Percentiles rank a stretch among this genome's conserved stretches.
These are phyloP conservation scores for Zostera marina DNA, from an alignment of 116 monocot species.

Conservation along the genomic window DNA sequence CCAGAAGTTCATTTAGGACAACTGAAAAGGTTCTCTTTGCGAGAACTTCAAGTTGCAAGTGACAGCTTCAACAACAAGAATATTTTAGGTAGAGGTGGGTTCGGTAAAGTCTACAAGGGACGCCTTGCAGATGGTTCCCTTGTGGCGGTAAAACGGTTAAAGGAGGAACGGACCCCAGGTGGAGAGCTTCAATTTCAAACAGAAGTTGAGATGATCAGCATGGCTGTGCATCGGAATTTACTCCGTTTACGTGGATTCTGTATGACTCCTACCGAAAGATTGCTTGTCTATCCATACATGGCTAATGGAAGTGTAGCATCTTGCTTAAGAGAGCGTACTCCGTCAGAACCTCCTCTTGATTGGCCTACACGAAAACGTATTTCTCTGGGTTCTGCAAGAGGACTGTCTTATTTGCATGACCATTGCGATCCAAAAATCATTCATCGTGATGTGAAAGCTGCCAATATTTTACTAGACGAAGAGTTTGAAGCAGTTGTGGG, in stretches of 20 bases:
- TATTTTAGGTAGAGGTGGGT: slow-evolving; percentile 89
- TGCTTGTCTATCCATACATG: slow-evolving; percentile 95
- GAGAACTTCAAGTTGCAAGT: slow-evolving; percentile 91
- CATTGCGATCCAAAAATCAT: slow-evolving; percentile 98
- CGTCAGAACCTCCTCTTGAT: slow-evolving; percentile 58
- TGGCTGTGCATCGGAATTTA: slow-evolving; percentile 90
- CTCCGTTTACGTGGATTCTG: slow-evolving; percentile 84
- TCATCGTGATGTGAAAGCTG: slow-evolving; percentile 95
- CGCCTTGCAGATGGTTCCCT: slow-evolving; percentile 73
- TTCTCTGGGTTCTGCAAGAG: slow-evolving; percentile 81
- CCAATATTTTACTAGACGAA: slow-evolving; percentile 83
- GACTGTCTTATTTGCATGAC: slow-evolving; percentile 82
- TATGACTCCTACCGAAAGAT: slow-evolving; percentile 84
- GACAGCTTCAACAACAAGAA: slow-evolving; percentile 85
- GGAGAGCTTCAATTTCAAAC: slow-evolving; percentile 97
- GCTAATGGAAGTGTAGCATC: slow-evolving; percentile 94
- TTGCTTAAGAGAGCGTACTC: slow-evolving; percentile 68
- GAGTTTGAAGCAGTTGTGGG: slow-evolving; percentile 89
- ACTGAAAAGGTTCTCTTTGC: slow-evolving; percentile 74
- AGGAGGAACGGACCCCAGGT: slow-evolving; percentile 83
- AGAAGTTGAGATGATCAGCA: slow-evolving; percentile 97
- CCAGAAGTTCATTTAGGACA: slow-evolving; percentile 93
- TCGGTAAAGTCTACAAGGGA: slow-evolving; percentile 94
- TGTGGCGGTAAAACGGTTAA: slow-evolving; percentile 88
- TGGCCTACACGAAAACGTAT: slow-evolving; percentile 64